These are phyloP conservation scores for Cryphonectria parasitica DNA, from an alignment of 2,329 filamentous ascomycete genomes.

Conservation along the genomic window DNA sequence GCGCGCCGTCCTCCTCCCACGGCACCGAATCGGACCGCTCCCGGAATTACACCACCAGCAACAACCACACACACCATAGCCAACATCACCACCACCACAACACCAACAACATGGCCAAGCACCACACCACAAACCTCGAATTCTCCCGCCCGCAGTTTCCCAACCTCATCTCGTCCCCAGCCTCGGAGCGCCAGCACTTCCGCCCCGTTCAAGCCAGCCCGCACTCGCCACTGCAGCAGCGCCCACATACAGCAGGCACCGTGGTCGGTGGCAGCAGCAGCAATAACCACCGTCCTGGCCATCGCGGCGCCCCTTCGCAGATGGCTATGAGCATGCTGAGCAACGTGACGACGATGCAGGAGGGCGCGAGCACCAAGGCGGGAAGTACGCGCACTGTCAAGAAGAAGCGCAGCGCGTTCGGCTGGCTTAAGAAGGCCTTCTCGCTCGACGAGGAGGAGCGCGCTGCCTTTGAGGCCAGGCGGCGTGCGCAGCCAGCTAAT, in stretches of 20 bases:
- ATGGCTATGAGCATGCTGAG: constrained; percentile 63
- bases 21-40: constrained; percentile 51
- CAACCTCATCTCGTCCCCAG: constrained; percentile 50
- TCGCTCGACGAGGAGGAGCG: constrained; percentile 67
- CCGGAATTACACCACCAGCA: constrained; percentile 30
- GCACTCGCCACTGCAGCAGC: constrained; percentile 65
- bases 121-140: constrained; percentile 32
- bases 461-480: constrained; percentile 61
- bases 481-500: constrained; percentile 48
- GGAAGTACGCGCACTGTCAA: constrained; percentile 52
- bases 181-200: constrained; percentile 61
- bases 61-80: neutral
- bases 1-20: constrained; percentile 52
- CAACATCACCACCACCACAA: neutral
- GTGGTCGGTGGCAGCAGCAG: constrained; percentile 27
- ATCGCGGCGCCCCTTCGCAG: constrained; percentile 53
- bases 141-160: constrained; percentile 45
- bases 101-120: constrained; percentile 33
- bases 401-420: constrained; percentile 70
- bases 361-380: constrained; percentile 29
- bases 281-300: constrained; percentile 37
- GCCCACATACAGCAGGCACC: constrained; percentile 57
- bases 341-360: constrained; percentile 51
- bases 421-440: constrained; percentile 71
- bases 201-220: constrained; percentile 65